Conservation (phyloP, 139 green algal species). For the Coccomyxa sp. region DNA sequence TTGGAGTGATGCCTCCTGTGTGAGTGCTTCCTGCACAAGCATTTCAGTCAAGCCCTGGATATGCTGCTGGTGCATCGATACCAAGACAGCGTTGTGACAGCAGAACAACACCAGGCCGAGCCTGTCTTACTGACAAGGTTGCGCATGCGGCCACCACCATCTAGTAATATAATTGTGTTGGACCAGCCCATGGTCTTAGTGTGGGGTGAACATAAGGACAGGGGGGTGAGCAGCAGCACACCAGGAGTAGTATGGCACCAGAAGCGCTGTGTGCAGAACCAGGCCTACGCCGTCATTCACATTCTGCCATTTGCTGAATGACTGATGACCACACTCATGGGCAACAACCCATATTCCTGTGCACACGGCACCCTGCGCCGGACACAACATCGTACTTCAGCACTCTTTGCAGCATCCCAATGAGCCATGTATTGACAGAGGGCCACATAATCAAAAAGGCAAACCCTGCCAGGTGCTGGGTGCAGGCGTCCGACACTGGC, state of each 20-base stretch:
- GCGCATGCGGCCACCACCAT: too few species aligned
- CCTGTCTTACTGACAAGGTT: too few species aligned
- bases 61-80: too few species aligned
- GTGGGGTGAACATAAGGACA: background rate
- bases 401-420: background rate
- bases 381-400: background rate
- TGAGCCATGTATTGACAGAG: too few species aligned
- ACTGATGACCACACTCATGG: conserved; percentile 83
- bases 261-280: conserved; percentile 70
- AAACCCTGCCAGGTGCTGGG: too few species aligned
- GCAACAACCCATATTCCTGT: conserved; percentile 80
- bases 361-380: conserved; percentile 46
- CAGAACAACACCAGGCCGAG: too few species aligned
- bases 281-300: conserved; percentile 81
- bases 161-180: too few species aligned
- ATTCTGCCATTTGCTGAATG: conserved; percentile 19
- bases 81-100: too few species aligned
- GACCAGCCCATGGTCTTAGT: background rate
- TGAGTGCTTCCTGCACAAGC: conserved; percentile 79
- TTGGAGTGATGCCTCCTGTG: conserved; percentile 87
- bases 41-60: too few species aligned
- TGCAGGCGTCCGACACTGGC: too few species aligned
- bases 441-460: too few species aligned
- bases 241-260: conserved; percentile 89
- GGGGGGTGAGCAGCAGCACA: conserved; percentile 11